Conservation (phyloP, 1,139 yeast species). For the Magnusiomyces magnusii region DNA sequence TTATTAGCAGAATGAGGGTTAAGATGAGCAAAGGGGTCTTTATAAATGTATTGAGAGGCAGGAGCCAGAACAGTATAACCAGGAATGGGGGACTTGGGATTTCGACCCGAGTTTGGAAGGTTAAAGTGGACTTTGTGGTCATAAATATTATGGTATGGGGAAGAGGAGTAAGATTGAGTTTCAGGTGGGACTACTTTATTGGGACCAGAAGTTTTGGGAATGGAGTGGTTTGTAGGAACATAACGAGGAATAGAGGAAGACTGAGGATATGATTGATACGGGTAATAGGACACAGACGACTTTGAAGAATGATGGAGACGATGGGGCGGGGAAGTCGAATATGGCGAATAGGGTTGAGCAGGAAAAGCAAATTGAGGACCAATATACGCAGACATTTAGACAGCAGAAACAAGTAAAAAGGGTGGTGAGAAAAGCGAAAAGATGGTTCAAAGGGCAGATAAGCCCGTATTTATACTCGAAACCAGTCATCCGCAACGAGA, state of each 20-base stretch:
- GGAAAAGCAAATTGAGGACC: not conserved
- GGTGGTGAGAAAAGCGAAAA: not conserved
- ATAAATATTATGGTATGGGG: constrained; percentile 1
- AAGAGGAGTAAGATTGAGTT: not conserved
- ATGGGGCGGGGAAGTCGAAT: not conserved
- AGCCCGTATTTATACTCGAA: not conserved
- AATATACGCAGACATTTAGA: not conserved
- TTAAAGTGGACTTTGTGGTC: constrained; percentile 1
- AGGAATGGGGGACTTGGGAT: not conserved
- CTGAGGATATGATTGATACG: not conserved
- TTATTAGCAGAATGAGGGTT: not conserved
- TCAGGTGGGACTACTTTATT: not conserved
- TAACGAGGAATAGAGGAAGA: not conserved
- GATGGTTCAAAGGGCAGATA: not conserved
- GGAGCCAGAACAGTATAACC: not conserved
- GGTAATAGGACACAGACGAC: not conserved
- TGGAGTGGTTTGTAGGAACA: not conserved
- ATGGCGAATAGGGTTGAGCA: not conserved
- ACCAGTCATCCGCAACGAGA: too few relatives aligned
- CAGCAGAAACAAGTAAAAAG: not conserved
- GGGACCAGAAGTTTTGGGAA: not conserved
- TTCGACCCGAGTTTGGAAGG: not conserved
- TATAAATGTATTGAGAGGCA: not conserved
- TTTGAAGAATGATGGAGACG: not conserved
- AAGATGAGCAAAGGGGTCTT: not conserved